Percentiles rank a stretch among this genome's conserved stretches.
Evolutionary conservation across 805 yeast genomes (phyloP).

Genomic region (Saturnispora gosingensis): DNA sequence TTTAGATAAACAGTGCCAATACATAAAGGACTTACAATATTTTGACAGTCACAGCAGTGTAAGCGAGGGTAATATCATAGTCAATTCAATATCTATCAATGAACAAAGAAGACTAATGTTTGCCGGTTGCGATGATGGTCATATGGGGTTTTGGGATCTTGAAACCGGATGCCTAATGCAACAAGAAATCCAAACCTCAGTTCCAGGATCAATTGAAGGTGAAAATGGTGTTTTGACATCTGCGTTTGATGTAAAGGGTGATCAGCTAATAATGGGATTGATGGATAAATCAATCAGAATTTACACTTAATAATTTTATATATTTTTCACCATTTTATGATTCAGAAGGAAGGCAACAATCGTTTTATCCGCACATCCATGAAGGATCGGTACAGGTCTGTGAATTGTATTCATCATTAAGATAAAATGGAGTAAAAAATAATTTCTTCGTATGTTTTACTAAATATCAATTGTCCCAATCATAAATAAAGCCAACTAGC

Average conservation of each 20-base stretch:
- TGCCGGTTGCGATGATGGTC: slow-evolving; percentile 81
- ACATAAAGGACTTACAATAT: slow-evolving; percentile 42
- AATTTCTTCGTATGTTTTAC: not conserved
- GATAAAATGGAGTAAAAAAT: not conserved
- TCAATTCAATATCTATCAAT: slow-evolving; percentile 53
- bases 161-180: slow-evolving; percentile 57
- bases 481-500: not conserved
- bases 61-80: slow-evolving; percentile 32
- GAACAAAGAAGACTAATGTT: slow-evolving; percentile 48
- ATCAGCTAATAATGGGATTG: slow-evolving; percentile 66
- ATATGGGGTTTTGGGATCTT: slow-evolving; percentile 72
- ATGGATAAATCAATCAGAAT: slow-evolving; percentile 44
- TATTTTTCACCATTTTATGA: not conserved
- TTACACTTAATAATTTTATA: not conserved
- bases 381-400: slow-evolving; percentile 50
- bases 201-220: slow-evolving; percentile 64
- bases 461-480: not conserved
- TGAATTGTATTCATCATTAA: slow-evolving; percentile 38
- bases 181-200: slow-evolving; percentile 38
- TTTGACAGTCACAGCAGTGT: slow-evolving; percentile 30
- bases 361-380: slow-evolving; percentile 22
- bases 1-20: slow-evolving; percentile 59
- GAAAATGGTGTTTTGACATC: slow-evolving; percentile 64
- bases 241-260: slow-evolving; percentile 70
- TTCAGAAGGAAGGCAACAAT: slow-evolving; percentile 22